Evolutionary conservation across 2,329 filamentous ascomycete genomes (phyloP).

Genomic region (Leptoxyphium fumago): DNA sequence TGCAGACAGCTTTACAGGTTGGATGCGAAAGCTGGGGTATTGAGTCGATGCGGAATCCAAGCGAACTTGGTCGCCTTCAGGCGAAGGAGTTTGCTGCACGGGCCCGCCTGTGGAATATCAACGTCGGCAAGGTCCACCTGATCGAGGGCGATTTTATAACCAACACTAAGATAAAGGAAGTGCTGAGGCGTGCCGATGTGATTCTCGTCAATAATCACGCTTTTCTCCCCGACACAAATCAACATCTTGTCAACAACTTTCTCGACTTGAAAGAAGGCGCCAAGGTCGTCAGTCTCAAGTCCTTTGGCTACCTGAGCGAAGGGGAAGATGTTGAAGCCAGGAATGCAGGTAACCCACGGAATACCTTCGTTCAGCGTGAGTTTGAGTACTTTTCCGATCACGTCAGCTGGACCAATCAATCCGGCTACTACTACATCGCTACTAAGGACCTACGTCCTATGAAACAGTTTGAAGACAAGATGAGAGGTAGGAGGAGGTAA

Average conservation of each 20-base stretch:
- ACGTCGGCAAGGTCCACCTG: constrained; percentile 63
- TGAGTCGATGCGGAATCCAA: constrained; percentile 88
- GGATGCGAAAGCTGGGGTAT: constrained; percentile 94
- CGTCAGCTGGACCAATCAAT: constrained; percentile 83
- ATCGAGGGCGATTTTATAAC: constrained; percentile 73
- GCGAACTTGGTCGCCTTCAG: constrained; percentile 66
- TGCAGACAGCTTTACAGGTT: constrained; percentile 85
- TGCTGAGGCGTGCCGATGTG: constrained; percentile 78
- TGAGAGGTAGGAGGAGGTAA: too few species aligned
- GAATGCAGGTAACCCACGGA: constrained; percentile 56
- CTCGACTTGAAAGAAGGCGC: constrained; percentile 83
- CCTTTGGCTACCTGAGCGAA: constrained; percentile 65
- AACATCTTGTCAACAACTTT: constrained; percentile 73
- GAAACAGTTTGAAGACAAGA: constrained; percentile 26
- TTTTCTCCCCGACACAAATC: constrained; percentile 78
- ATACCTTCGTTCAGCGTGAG: constrained; percentile 53
- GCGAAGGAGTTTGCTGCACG: constrained; percentile 71
- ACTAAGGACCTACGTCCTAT: constrained; percentile 52
- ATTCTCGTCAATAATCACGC: constrained; percentile 96
- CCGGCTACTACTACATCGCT: constrained; percentile 78
- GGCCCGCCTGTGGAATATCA: constrained; percentile 77
- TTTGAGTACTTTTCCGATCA: constrained; percentile 50
- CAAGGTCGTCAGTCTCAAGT: constrained; percentile 81
- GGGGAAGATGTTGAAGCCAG: constrained; percentile 63
- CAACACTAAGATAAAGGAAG: constrained; percentile 52